Evolutionary conservation across 176 grass and related monocot species (phyloP), one percentile per base, ranked within the genome.

Genomic region (Paspalum vaginatum): DNA sequence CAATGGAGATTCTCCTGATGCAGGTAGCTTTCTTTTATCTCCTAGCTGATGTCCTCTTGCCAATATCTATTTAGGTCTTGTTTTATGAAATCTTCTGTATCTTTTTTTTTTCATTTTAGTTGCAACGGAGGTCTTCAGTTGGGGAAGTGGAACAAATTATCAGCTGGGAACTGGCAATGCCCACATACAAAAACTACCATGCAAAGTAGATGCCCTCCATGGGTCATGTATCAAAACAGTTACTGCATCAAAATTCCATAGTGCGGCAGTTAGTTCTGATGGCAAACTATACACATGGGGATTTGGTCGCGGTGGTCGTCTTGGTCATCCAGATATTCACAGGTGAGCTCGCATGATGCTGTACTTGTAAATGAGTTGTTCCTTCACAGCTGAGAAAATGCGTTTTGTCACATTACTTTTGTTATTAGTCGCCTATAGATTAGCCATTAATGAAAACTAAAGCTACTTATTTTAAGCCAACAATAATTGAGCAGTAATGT

Each of bases 101-200:
- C 5, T 78, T 65, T 88, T n/a, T n/a, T n/a, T n/a, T 49, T 84
- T 75, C 37, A 81, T 90, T 87, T 81, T 89, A 99, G 96, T 93
- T 93, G 68, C 89, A 55, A 99, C 84, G 1, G 96, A 99, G 89
- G 92, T 99, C 44, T 95, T 91, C 82, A 95, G 96, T 79, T 99
- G 93, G 96, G 96, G 96, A 88, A 99, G 96, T 84, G 96, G 96
- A 39, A 95, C 96, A 48, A 99, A 99, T 74, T 99, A 93, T 89
- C 96, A 99, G 78, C 84, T 99, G 59, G 96, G 96, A 77, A 99
- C 92, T 8, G 96, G 96, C 66, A 99, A 99, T 79, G 88, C 96
- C 74, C 96, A 99, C 76, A 95, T 95, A 66, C 96, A 99, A 81
- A 99, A 93, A 86, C 65, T 95, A 59, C 96, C 96, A 79, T 99